Percentiles rank a stretch among this genome's conserved stretches.
Conservation (phyloP, 768 basidiomycete genomes). For the Termitomyces sp. region DNA sequence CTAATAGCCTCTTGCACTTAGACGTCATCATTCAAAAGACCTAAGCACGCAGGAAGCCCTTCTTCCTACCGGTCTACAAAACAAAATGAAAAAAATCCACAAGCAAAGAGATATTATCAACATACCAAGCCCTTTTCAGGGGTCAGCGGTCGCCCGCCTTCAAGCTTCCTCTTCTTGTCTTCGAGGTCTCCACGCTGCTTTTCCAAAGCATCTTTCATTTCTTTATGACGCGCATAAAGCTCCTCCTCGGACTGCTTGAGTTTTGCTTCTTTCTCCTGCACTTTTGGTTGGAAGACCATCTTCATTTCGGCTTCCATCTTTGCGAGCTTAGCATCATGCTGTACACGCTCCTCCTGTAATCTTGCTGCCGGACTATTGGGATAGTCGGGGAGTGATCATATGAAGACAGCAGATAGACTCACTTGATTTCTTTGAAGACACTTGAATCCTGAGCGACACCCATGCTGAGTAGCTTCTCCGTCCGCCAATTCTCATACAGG, state of each 20-base stretch:
- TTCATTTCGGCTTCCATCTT: constrained; percentile 99
- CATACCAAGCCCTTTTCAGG: constrained; percentile 88
- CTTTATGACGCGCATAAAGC: constrained; percentile 95
- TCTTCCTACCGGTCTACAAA: constrained; percentile 58
- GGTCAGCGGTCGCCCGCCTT: constrained; percentile 90
- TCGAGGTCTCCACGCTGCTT: constrained; percentile 94
- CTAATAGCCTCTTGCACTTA: constrained; percentile 24
- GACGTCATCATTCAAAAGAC: constrained; percentile 12
- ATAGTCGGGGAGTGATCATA: constrained; percentile 8
- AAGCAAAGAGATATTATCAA: constrained; percentile 13
- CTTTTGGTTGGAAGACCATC: constrained; percentile 99
- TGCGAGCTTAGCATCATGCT: constrained; percentile 95
- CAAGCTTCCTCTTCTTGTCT: constrained; percentile 96
- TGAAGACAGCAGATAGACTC: constrained; percentile 26
- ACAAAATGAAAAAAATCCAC: constrained; percentile 9
- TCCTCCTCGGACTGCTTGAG: constrained; percentile 99
- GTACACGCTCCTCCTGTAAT: constrained; percentile 90
- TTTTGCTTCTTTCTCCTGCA: constrained; percentile 98
- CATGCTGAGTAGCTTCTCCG: constrained; percentile 94
- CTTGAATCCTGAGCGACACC: constrained; percentile 96
- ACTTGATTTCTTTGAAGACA: constrained; percentile 99
- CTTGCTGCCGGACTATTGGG: constrained; percentile 82
- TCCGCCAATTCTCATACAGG: constrained; percentile 98
- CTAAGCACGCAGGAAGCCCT: constrained; percentile 71
- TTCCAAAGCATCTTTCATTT: constrained; percentile 99